These are phyloP conservation scores for Nemania serpens DNA, from an alignment of 2,329 filamentous ascomycete species.

Conservation along the genomic window DNA sequence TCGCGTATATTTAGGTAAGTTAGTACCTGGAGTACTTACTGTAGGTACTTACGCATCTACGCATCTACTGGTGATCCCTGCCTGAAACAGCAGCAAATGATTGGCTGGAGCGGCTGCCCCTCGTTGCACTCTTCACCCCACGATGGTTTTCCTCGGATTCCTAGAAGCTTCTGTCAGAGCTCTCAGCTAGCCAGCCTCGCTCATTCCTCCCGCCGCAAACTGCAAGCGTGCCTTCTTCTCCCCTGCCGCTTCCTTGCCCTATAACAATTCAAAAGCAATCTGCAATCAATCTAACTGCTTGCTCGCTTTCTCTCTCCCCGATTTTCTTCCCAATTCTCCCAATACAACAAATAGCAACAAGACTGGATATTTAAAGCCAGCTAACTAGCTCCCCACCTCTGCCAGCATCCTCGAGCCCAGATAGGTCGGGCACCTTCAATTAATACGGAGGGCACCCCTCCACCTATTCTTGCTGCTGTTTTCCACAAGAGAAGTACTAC, in stretches of 20 bases:
- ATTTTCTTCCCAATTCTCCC: not conserved
- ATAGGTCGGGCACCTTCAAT: no score
- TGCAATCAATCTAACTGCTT: not conserved
- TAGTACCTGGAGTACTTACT: not conserved
- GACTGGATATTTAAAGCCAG: no score
- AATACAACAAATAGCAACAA: not conserved
- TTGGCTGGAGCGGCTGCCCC: not conserved
- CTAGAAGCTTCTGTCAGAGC: constrained; percentile 30
- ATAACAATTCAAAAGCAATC: no score
- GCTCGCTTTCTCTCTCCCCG: not conserved
- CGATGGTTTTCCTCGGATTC: constrained; percentile 14
- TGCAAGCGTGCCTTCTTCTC: no score
- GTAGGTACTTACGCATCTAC: not conserved
- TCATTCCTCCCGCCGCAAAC: constrained; percentile 6
- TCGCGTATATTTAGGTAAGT: no score
- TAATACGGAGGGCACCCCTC: no score
- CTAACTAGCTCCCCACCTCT: no score
- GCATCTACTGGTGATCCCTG: not conserved
- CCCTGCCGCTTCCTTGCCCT: no score
- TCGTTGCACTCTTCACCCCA: not conserved
- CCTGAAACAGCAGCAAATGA: not conserved
- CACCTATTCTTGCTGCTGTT: no score
- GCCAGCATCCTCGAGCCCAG: no score
- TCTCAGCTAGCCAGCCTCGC: constrained; percentile 20
- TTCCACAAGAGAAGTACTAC: no score